Percentiles rank a stretch among this genome's conserved stretches.
phyloP scores from a whole-genome alignment of 1,284 basidiomycete species.

The Amylostereum areolatum region DNA sequence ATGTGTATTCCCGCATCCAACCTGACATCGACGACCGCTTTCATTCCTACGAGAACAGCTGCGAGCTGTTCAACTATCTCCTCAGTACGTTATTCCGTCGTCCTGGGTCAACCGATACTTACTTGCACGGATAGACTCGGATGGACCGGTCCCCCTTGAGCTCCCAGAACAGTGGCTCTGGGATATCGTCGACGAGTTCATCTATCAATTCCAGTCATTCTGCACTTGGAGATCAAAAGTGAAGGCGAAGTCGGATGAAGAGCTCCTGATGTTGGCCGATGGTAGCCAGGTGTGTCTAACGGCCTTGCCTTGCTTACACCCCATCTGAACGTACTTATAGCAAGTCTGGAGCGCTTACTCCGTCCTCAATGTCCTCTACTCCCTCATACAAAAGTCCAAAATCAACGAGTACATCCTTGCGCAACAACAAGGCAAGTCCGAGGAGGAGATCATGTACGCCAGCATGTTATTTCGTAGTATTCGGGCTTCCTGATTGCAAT shows the following conservation, averaged over 20 bases:
- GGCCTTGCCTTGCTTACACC: slow-evolving; percentile 6
- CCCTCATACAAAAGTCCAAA: slow-evolving; percentile 93
- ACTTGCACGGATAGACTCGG: slow-evolving; percentile 58
- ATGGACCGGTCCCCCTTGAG: slow-evolving; percentile 87
- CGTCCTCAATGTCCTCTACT: slow-evolving; percentile 96
- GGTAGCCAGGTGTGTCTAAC: slow-evolving; percentile 53
- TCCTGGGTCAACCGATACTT: neutral
- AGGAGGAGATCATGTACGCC: slow-evolving; percentile 79
- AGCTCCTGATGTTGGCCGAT: slow-evolving; percentile 76
- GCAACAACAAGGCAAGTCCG: slow-evolving; percentile 70
- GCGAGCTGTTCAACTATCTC: slow-evolving; percentile 96
- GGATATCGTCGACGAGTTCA: slow-evolving; percentile 99
- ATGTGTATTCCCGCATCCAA: slow-evolving; percentile 92
- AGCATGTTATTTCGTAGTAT: neutral
- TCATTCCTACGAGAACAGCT: slow-evolving; percentile 98
- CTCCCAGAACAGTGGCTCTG: slow-evolving; percentile 98
- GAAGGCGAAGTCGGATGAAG: slow-evolving; percentile 86
- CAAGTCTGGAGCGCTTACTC: slow-evolving; percentile 96
- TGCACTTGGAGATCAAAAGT: slow-evolving; percentile 87
- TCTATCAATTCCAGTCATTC: slow-evolving; percentile 98
- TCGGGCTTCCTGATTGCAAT: slow-evolving; percentile 4
- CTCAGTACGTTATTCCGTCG: slow-evolving; percentile 45
- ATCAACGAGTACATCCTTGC: slow-evolving; percentile 93
- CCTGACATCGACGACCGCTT: slow-evolving; percentile 97
- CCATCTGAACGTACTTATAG: neutral